Percentiles rank a stretch among this genome's conserved stretches.
Conservation (phyloP, 768 basidiomycete species). For the Leccinum subgranulosum region DNA sequence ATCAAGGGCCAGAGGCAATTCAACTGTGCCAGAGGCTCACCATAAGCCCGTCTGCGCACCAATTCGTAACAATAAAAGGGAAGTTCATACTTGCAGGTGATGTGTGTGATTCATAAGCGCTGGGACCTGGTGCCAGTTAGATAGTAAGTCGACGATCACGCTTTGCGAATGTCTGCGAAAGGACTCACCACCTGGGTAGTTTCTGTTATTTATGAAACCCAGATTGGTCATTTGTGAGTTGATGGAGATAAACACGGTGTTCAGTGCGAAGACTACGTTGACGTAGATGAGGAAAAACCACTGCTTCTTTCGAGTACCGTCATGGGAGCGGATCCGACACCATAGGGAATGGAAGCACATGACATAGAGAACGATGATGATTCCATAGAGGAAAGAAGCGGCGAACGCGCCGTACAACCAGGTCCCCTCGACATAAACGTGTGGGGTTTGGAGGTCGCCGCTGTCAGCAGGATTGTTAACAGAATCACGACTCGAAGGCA, state of each 20-base stretch:
- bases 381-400: slow-evolving; percentile 26
- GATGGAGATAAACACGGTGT: slow-evolving; percentile 24
- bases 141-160: no score
- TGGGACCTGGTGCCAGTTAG: slow-evolving; percentile 20
- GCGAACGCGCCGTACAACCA: slow-evolving; percentile 32
- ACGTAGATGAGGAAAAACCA: slow-evolving; percentile 31
- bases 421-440: slow-evolving; percentile 23
- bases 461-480: slow-evolving; percentile 7
- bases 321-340: slow-evolving; percentile 16
- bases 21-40: slow-evolving; percentile 9
- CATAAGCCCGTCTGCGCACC: slow-evolving; percentile 31
- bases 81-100: slow-evolving; percentile 24
- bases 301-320: slow-evolving; percentile 11
- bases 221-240: slow-evolving; percentile 25
- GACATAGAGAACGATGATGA: slow-evolving; percentile 23
- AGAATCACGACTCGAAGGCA: neutral
- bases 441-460: slow-evolving; percentile 6
- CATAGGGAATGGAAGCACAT: slow-evolving; percentile 30
- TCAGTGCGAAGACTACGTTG: slow-evolving; percentile 26
- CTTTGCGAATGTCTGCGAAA: neutral
- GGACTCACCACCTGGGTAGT: slow-evolving; percentile 30
- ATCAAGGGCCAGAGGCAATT: neutral
- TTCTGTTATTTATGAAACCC: slow-evolving; percentile 29
- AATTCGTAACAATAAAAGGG: slow-evolving; percentile 28
- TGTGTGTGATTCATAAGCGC: slow-evolving; percentile 21